Base-by-base conservation (phyloP, 345 rosid species). In the Syzygium aromaticum region DNA sequence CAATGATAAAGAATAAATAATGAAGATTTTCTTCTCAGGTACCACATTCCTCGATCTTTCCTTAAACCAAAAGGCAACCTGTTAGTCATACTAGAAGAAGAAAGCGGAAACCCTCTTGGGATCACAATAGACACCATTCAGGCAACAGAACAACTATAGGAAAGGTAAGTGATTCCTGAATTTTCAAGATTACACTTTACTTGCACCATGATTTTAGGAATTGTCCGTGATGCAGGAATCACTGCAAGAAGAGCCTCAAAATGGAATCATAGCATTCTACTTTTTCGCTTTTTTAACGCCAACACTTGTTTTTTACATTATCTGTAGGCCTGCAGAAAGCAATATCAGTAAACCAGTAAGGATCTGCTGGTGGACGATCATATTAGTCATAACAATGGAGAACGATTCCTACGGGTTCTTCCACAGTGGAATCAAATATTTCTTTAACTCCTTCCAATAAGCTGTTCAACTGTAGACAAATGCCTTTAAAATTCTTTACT, bases 1-100 rank as follows among this genome's bases (percentile, higher is more conserved):
- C 19, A 21, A 43, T 22, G 27, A 54, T 30, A 73, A 33, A 17
- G 80, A 73, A 73, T 73, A 33, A 73, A 73, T 33, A 73, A 73
- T 73, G 25, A 33, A 17, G 49, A 54, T 51, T 28, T 86, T 21
- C 25, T 25, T 27, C 64, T 64, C 56, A 94, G 95, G 94, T 93
- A 92, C 89, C 88, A 93, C 67, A 46, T 93, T 51, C 96, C 96
- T 83, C 91, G 91, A 77, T 89, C 94, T 77, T 93, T 90, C 89
- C 89, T 93, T 52, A 90, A 88, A 90, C 88, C 89, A 28, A 88
- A 63, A 3, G 89, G 87, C 52, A 94, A 94, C 93, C 85, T 87
- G 59, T 54, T 94, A 87, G 92, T 94, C 87, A 63, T 93, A 16
- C 89, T 92, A n/a, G 95, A 94, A 89, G 95, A 94, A 88, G 93